Percentiles rank a stretch among this genome's conserved stretches.
These are phyloP conservation scores for Lactuca sativa DNA, from an alignment of 129 eudicot genomes.

Conservation along the genomic window DNA sequence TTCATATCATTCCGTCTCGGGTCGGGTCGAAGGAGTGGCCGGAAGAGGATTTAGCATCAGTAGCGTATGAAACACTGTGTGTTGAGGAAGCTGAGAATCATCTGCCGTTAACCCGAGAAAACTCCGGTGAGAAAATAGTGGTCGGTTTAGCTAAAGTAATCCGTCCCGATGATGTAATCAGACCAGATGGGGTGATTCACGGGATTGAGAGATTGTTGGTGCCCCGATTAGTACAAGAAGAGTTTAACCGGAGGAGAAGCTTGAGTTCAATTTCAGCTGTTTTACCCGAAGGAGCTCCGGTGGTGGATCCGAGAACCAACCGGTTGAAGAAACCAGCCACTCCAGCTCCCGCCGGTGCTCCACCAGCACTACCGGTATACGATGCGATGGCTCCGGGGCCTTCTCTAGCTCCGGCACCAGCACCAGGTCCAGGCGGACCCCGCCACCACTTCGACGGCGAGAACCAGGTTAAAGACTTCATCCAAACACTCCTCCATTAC, in stretches of 20 bases:
- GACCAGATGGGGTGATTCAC: slow-evolving; percentile 83
- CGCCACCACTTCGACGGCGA: slow-evolving; percentile 84
- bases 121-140: slow-evolving; percentile 33
- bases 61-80: slow-evolving; percentile 36
- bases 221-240: slow-evolving; percentile 68
- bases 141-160: slow-evolving; percentile 43
- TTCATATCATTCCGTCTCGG: slow-evolving; percentile 74
- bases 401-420: slow-evolving; percentile 87
- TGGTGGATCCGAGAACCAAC: slow-evolving; percentile 74
- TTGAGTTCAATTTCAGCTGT: slow-evolving; percentile 80
- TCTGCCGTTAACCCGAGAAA: slow-evolving; percentile 5
- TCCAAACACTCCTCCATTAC: slow-evolving; percentile 70
- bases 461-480: slow-evolving; percentile 80
- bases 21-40: slow-evolving; percentile 65
- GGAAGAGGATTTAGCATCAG: slow-evolving; percentile 2
- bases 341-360: slow-evolving; percentile 55
- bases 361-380: slow-evolving; percentile 71
- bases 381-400: slow-evolving; percentile 90
- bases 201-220: slow-evolving; percentile 72
- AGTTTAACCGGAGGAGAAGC: slow-evolving; percentile 66
- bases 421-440: slow-evolving; percentile 91
- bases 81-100: slow-evolving; percentile 17
- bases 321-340: slow-evolving; percentile 42
- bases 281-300: slow-evolving; percentile 85
- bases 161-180: slow-evolving; percentile 58